These are phyloP conservation scores for Yarrowia sp. DNA, from an alignment of 805 yeast genomes.

Conservation along the genomic window DNA sequence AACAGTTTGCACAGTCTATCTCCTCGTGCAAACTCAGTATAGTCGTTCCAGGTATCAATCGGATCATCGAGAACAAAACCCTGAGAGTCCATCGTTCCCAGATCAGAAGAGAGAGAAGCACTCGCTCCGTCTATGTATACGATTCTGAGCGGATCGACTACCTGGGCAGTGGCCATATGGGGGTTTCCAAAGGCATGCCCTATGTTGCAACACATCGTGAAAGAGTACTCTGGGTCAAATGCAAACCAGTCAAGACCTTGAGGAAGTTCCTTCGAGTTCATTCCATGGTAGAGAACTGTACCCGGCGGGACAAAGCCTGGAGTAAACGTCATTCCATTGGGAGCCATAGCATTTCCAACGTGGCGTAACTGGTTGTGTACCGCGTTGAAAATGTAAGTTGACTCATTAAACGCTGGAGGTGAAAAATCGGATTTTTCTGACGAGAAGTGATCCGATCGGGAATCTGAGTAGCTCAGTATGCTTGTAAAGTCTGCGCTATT, in stretches of 20 bases:
- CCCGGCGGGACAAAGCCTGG: constrained; percentile 64
- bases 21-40: constrained; percentile 24
- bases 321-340: constrained; percentile 55
- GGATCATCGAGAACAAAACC: constrained; percentile 22
- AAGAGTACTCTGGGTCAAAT: constrained; percentile 67
- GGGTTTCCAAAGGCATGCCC: constrained; percentile 23
- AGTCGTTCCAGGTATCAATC: constrained; percentile 17
- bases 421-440: neutral
- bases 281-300: constrained; percentile 8
- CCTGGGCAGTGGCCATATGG: constrained; percentile 19
- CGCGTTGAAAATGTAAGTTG: constrained; percentile 34
- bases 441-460: neutral
- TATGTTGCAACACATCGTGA: constrained; percentile 41
- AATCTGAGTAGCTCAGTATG: neutral
- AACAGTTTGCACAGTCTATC: constrained; percentile 12
- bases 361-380: constrained; percentile 37
- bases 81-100: constrained; percentile 42
- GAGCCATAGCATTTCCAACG: constrained; percentile 35
- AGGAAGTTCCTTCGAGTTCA: constrained; percentile 53
- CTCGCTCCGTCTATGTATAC: constrained; percentile 23
- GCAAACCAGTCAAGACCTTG: constrained; percentile 65
- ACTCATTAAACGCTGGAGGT: constrained; percentile 34
- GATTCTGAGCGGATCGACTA: constrained; percentile 1
- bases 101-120: constrained; percentile 40
- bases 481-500: neutral